Percentiles rank a stretch among this genome's conserved stretches.
Conservation (phyloP, 495 filamentous ascomycete species). For the Aspergillus nanangensis region DNA sequence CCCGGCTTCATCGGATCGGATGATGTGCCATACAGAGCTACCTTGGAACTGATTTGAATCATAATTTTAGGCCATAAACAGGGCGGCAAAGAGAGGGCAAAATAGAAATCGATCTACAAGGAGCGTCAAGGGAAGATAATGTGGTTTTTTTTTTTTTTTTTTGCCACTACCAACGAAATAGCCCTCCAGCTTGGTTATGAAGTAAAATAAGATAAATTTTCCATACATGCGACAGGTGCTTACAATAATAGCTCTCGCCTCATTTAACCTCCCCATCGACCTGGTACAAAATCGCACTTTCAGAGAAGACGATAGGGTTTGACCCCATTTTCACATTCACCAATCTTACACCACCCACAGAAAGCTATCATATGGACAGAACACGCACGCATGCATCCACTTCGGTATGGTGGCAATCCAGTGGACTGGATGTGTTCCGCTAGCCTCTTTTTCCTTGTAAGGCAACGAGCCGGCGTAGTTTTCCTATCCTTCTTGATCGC, state of each 20-base stretch:
- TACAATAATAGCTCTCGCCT: too few relatives aligned
- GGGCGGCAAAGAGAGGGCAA: too few relatives aligned
- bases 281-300: not conserved
- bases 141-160: too few relatives aligned
- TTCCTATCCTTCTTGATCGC: not conserved
- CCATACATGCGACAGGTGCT: not conserved
- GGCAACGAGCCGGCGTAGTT: not conserved
- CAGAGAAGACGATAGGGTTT: not conserved
- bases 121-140: too few relatives aligned
- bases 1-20: slow-evolving; percentile 11
- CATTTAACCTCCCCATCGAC: too few relatives aligned
- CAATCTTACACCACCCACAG: slow-evolving; percentile 9
- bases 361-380: slow-evolving; percentile 7
- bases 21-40: not conserved
- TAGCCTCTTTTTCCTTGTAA: slow-evolving; percentile 3
- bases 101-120: not conserved
- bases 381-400: slow-evolving; percentile 15
- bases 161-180: too few relatives aligned
- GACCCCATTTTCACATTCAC: not conserved
- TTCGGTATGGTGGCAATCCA: slow-evolving; percentile 14
- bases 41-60: not conserved
- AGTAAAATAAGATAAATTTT: not conserved
- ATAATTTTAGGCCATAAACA: too few relatives aligned
- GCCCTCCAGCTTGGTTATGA: too few relatives aligned
- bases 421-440: slow-evolving; percentile 1